Base-by-base conservation (phyloP, 176 grass and related monocot species). In the Urochloa ruziziensis region DNA sequence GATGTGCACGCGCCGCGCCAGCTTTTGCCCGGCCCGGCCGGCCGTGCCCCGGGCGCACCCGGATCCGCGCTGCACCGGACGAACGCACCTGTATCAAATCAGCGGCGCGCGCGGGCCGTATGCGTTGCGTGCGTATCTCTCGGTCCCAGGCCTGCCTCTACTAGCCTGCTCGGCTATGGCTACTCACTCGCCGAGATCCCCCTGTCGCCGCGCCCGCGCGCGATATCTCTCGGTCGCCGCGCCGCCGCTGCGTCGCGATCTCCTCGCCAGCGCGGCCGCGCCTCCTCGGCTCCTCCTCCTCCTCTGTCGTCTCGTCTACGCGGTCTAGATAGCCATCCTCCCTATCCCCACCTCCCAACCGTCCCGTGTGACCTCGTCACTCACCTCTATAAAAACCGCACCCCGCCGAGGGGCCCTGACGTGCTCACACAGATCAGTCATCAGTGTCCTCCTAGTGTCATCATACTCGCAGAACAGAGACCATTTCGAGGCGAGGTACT, bases 141-240 rank as follows among this genome's bases (percentile, higher is more conserved):
- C n/a, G n/a, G n/a, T n/a, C n/a, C n/a, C n/a, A n/a, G n/a, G n/a
- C 52, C 18, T 21, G 6, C 21, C 53, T 8, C 61, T 10, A 29
- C 12, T 33, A 8, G 34, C 19, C 64, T 13, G 21, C 19, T 39
- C 62, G 10, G 63, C 64, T 40, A 4, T 40, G 39, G 39, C 39
- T n/a, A n/a, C n/a, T n/a, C n/a, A 36, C 63, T 52, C 62, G 62
- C 62, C 32, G 30, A 66, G 62, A 15, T n/a, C n/a, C 25, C 2
- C 15, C 48, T 67, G 78, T 0, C 62, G 40, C n/a, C n/a, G n/a
- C n/a, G n/a, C 74, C 11, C 27, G 14, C 29, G 15, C n/a, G 67
- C 40, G 87, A 74, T 73, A 34, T 89, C 43, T 74, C 62, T 80
- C 78, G 77, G 63, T 25, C 76, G 52, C 32, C 62, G 63, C 30